phyloP scores from a whole-genome alignment of 352 stramenopile species.

The Plasmopara muralis region DNA sequence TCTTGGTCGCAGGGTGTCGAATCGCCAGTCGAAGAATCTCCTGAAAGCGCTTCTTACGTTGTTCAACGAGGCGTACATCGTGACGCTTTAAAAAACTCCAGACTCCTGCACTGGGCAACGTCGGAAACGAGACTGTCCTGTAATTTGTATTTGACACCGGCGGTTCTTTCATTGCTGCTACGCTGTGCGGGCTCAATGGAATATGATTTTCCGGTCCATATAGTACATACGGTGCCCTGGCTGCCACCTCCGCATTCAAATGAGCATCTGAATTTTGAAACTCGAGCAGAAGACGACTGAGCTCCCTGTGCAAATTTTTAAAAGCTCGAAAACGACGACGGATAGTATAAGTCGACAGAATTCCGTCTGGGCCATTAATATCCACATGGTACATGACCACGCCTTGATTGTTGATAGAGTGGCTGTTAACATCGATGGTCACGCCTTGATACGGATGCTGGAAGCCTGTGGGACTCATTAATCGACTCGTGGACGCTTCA shows the following conservation, averaged over 20 bases:
- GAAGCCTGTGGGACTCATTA: constrained; percentile 26
- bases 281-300: constrained; percentile 50
- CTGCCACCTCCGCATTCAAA: constrained; percentile 8
- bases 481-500: constrained; percentile 27
- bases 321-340: constrained; percentile 73
- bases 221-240: constrained; percentile 1
- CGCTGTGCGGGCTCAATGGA: constrained; percentile 36
- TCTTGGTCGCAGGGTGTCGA: constrained; percentile 62
- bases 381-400: constrained; percentile 87
- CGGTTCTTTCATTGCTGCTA: constrained; percentile 22
- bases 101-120: constrained; percentile 63
- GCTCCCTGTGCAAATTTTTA: constrained; percentile 68
- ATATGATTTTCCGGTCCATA: constrained; percentile 29
- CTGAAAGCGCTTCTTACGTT: constrained; percentile 76
- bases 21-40: constrained; percentile 77
- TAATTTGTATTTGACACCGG: constrained; percentile 37
- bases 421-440: constrained; percentile 59
- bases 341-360: constrained; percentile 83
- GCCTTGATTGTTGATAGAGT: constrained; percentile 68
- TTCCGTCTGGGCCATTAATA: constrained; percentile 66
- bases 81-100: constrained; percentile 82
- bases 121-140: constrained; percentile 43
- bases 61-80: constrained; percentile 68
- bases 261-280: constrained; percentile 33
- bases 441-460: constrained; percentile 64